Conservation (phyloP, 106 monocot species). For the Alisma plantagoaquatica region DNA sequence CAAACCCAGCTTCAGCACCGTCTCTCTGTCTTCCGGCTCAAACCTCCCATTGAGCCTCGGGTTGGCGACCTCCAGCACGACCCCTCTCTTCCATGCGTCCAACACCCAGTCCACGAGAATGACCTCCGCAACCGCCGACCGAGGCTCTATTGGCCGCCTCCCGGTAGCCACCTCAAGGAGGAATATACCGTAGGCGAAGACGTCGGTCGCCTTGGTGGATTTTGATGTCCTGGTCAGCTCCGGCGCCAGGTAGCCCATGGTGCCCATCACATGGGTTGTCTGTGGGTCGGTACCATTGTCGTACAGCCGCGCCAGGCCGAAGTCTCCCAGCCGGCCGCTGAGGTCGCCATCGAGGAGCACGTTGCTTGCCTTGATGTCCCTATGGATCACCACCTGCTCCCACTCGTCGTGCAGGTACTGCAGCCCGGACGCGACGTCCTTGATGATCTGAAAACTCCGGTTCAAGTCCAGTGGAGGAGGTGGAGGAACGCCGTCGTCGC, state of each 20-base stretch:
- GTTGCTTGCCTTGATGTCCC: too few relatives aligned
- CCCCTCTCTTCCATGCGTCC: slow-evolving; percentile 3
- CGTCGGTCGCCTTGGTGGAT: slow-evolving; percentile 7
- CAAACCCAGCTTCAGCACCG: slow-evolving; percentile 20
- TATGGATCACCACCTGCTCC: slow-evolving; percentile 17
- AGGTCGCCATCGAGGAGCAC: too few relatives aligned
- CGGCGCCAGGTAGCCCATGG: slow-evolving; percentile 17
- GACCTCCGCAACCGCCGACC: background rate
- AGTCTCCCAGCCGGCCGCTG: slow-evolving; percentile 16
- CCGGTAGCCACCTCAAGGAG: slow-evolving; percentile 11
- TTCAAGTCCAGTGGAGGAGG: too few relatives aligned
- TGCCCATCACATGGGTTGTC: slow-evolving; percentile 17
- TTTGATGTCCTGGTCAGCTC: slow-evolving; percentile 1
- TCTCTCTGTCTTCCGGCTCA: background rate
- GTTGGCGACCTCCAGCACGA: background rate
- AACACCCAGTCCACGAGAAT: slow-evolving; percentile 8
- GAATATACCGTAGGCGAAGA: slow-evolving; percentile 6
- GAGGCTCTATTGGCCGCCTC: slow-evolving; percentile 10
- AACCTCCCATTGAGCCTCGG: background rate
- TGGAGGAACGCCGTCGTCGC: too few relatives aligned
- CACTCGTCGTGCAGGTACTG: slow-evolving; percentile 16
- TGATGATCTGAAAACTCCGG: slow-evolving; percentile 11
- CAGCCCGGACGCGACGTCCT: slow-evolving; percentile 13
- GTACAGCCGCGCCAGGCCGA: slow-evolving; percentile 19
- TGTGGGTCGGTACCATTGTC: slow-evolving; percentile 7